Evolutionary conservation across 163 green algal species (phyloP), one percentile per base, ranked within the genome.

Genomic region (Chlamydomonas reinhardtii): DNA sequence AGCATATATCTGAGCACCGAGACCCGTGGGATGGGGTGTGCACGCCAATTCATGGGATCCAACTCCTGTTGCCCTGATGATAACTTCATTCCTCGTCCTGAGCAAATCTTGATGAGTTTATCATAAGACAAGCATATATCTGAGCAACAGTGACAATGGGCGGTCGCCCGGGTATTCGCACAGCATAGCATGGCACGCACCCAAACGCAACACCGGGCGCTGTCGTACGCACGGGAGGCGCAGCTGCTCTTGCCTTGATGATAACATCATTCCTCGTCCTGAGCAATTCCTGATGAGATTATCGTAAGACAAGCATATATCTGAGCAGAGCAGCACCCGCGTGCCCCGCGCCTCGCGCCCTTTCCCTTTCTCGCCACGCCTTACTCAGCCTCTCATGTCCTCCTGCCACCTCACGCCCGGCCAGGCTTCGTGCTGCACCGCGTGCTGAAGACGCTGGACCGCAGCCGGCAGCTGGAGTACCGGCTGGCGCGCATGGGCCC

Each of bases 381-480:
- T 20, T 56, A 1, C 48, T 22, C 48, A 54, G 43, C 48, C 48
- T 19, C 11, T 14, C 11, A 9, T 56, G 43, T 54, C 43, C 8
- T 11, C 8, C 43, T 11, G 43, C 43, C 43, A 16, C 43, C 43
- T 11, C 8, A 16, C 43, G 43, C 43, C 43, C 43, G 11, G 43
- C 73, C 76, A 76, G 87, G 82, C 48, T 37, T 91, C 0, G 79
- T 91, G 37, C 64, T 89, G n/a, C 78, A 91, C 73, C 88, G 89
- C 22, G 86, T 88, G 25, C 62, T 91, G 72, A 73, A 74, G 64
- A 90, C 86, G 32, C 76, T 93, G n/a, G 83, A 87, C 73, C 31
- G 69, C 69, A 87, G 71, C 19, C 65, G 83, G 52, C 76, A 76
- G 69, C 80, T 91, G 31, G 64, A 83, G 43, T 56, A 84, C 34